phyloP scores from a whole-genome alignment of 176 grass and related monocot species.

The Triticum turgidum region DNA sequence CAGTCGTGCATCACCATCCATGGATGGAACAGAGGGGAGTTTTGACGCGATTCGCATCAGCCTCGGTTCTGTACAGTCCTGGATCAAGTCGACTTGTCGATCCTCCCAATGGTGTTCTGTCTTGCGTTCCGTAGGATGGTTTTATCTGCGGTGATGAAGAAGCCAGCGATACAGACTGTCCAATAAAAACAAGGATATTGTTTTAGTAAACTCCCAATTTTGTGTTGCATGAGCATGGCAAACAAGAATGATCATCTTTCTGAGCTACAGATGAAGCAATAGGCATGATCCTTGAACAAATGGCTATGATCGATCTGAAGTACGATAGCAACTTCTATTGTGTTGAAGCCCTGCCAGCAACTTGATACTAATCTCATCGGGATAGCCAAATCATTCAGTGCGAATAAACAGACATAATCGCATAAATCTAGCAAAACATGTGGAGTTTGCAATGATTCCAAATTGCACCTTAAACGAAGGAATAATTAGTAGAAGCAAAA shows the following conservation, averaged over 20 bases:
- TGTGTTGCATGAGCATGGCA: not conserved
- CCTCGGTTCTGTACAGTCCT: not conserved
- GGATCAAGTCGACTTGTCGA: conserved; percentile 54
- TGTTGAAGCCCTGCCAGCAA: not conserved
- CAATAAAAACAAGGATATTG: conserved; percentile 15
- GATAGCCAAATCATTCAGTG: not conserved
- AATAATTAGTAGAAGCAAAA: not conserved
- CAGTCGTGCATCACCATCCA: not conserved
- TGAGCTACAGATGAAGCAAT: not conserved
- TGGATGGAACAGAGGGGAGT: not conserved
- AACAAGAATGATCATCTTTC: not conserved
- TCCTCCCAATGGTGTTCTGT: conserved; percentile 73
- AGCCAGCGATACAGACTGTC: conserved; percentile 76
- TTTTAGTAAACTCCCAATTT: conserved; percentile 9
- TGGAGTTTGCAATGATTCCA: not conserved
- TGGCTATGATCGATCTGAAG: not conserved
- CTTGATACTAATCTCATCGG: not conserved
- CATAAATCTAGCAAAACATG: conserved; percentile 7
- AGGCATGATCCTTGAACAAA: not conserved
- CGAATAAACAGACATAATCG: not conserved
- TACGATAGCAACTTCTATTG: conserved; percentile 2
- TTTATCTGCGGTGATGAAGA: conserved; percentile 90
- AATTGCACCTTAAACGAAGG: not conserved
- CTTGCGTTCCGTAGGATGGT: conserved; percentile 70
- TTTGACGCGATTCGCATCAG: not conserved